Conservation (phyloP, 2,329 filamentous ascomycete species). For the Aspergillus pseudoviridinutans region DNA sequence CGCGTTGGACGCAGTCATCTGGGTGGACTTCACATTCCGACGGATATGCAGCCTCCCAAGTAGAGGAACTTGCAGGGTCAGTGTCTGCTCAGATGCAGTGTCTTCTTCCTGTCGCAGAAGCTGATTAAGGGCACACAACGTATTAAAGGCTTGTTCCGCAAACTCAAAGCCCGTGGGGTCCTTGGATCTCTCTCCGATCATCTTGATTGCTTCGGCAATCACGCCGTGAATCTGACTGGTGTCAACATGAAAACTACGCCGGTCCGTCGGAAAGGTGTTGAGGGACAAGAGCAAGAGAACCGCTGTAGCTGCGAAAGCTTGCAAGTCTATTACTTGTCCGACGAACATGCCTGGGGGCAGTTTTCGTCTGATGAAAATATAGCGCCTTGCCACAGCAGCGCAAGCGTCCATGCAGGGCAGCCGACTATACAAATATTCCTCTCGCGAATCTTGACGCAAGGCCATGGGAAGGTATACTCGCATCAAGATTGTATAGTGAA, state of each 20-base stretch:
- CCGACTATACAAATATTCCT: slow-evolving; percentile 12
- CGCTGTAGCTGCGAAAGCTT: slow-evolving; percentile 13
- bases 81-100: background rate
- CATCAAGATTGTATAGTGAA: slow-evolving; percentile 15
- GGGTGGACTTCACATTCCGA: slow-evolving; percentile 5
- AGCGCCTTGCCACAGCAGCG: slow-evolving; percentile 8
- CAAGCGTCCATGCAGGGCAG: slow-evolving; percentile 16
- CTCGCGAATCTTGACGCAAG: slow-evolving; percentile 7
- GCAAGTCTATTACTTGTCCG: slow-evolving; percentile 12
- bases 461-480: slow-evolving; percentile 12
- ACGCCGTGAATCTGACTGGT: slow-evolving; percentile 4
- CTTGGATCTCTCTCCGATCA: slow-evolving; percentile 8
- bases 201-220: slow-evolving; percentile 5
- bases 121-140: slow-evolving; percentile 7
- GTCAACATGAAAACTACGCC: slow-evolving; percentile 7
- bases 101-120: slow-evolving; percentile 10
- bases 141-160: slow-evolving; percentile 4
- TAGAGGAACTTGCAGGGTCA: slow-evolving; percentile 15
- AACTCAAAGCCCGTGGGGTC: slow-evolving; percentile 5
- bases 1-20: background rate
- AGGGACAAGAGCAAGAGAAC: slow-evolving; percentile 12
- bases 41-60: slow-evolving; percentile 15
- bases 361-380: slow-evolving; percentile 9
- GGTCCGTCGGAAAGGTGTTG: slow-evolving; percentile 1
- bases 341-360: slow-evolving; percentile 12